Percentiles rank a stretch among this genome's conserved stretches.
Evolutionary conservation across 306 rosid genomes (phyloP).

Genomic region (Vachellia collinsii): DNA sequence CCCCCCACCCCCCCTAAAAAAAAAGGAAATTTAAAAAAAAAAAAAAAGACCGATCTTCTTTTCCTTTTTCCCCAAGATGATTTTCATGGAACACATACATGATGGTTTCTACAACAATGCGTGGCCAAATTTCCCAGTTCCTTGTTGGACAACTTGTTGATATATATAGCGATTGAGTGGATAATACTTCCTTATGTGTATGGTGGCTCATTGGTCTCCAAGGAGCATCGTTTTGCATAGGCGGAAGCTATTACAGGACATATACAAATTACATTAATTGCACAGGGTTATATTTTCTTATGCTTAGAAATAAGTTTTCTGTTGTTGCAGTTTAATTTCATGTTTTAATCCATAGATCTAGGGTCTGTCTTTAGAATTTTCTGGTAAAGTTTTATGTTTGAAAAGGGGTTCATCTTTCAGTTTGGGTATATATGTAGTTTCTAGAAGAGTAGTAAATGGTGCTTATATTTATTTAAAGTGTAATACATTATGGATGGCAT

Average conservation of each 20-base stretch:
- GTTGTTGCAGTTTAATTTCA: conserved; percentile 43
- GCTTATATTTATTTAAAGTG: too few species aligned
- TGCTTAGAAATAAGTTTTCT: background rate
- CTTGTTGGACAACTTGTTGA: conserved; percentile 25
- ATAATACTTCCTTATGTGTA: conserved; percentile 45
- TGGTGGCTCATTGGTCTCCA: conserved; percentile 53
- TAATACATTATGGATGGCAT: too few species aligned
- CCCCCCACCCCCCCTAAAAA: too few species aligned
- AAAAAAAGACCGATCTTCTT: background rate
- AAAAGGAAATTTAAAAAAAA: background rate
- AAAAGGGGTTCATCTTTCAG: conserved; percentile 50
- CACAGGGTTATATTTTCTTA: conserved; percentile 44
- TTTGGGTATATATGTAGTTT: conserved; percentile 36
- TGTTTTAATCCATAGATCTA: conserved; percentile 40
- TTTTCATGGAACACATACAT: conserved; percentile 28
- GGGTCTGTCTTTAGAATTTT: conserved; percentile 41
- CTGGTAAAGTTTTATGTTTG: conserved; percentile 45
- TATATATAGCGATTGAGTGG: conserved; percentile 9
- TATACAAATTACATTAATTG: conserved; percentile 38
- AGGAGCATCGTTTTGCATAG: conserved; percentile 64
- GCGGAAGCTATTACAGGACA: conserved; percentile 30
- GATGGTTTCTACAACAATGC: conserved; percentile 46
- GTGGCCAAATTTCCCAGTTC: conserved; percentile 41
- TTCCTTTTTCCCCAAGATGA: conserved; percentile 36
- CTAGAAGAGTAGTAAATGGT: too few species aligned